Conservation (phyloP, 306 rosid species). For the Lithocarpus polystachyus region DNA sequence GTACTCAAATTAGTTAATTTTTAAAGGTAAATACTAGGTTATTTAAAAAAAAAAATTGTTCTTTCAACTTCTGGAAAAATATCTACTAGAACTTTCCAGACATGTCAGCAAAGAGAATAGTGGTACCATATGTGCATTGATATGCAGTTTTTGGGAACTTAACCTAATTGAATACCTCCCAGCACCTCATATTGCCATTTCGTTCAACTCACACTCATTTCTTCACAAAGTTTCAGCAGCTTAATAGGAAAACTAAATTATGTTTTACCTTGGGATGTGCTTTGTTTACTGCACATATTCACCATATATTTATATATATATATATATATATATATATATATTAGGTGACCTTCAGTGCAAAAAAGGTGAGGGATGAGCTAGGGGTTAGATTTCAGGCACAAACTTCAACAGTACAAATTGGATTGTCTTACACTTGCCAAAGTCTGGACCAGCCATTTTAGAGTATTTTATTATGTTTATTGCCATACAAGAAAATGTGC, state of each 20-base stretch:
- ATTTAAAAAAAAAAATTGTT: too few species aligned
- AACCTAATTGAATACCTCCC: background rate
- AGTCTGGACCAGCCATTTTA: background rate
- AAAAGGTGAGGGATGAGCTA: constrained; percentile 2
- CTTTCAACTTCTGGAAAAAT: background rate
- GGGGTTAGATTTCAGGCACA: background rate
- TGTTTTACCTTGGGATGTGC: background rate
- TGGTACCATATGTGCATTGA: background rate
- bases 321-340: background rate
- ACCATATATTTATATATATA: background rate
- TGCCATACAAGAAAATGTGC: too few species aligned
- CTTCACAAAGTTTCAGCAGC: background rate
- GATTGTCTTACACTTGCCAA: background rate
- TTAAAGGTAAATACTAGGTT: background rate
- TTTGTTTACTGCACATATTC: background rate
- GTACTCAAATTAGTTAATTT: background rate
- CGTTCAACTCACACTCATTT: background rate
- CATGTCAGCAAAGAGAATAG: background rate
- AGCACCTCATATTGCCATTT: background rate
- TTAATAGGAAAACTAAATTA: background rate
- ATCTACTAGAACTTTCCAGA: background rate
- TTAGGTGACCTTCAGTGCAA: background rate
- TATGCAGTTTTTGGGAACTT: background rate
- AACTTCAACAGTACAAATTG: background rate
- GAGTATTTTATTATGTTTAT: too few species aligned